Evolutionary conservation across 2,329 filamentous ascomycete species (phyloP).

Genomic region (Penicillium verrucosum): DNA sequence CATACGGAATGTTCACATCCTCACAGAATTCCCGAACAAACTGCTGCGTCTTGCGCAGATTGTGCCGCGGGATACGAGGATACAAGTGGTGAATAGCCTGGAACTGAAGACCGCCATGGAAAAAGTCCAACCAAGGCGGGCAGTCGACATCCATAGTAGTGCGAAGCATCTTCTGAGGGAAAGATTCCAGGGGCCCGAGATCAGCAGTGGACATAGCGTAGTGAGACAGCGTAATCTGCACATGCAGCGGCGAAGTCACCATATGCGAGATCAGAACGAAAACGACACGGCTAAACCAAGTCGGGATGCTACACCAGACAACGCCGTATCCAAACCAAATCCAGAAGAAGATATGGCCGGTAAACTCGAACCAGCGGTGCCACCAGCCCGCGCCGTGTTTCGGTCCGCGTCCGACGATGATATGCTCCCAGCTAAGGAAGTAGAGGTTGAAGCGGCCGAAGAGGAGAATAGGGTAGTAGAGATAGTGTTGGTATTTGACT

Average conservation of each 20-base stretch:
- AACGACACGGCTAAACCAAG: slow-evolving; percentile 61
- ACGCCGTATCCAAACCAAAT: slow-evolving; percentile 76
- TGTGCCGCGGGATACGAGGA: slow-evolving; percentile 77
- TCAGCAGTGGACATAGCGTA: slow-evolving; percentile 90
- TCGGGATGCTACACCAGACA: slow-evolving; percentile 67
- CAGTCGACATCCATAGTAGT: slow-evolving; percentile 93
- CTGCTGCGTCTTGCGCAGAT: slow-evolving; percentile 68
- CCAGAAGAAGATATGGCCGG: slow-evolving; percentile 77
- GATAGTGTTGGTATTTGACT: slow-evolving; percentile 68
- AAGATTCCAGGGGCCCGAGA: slow-evolving; percentile 75
- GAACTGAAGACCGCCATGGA: slow-evolving; percentile 84
- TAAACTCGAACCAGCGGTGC: slow-evolving; percentile 73
- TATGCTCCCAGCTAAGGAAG: slow-evolving; percentile 72
- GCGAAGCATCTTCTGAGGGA: slow-evolving; percentile 81
- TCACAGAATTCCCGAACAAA: slow-evolving; percentile 75
- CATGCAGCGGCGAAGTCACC: slow-evolving; percentile 73
- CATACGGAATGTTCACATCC: slow-evolving; percentile 78
- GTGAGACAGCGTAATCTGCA: slow-evolving; percentile 87
- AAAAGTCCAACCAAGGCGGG: slow-evolving; percentile 78
- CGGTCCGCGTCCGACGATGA: slow-evolving; percentile 65
- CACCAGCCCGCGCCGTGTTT: slow-evolving; percentile 73
- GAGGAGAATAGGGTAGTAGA: slow-evolving; percentile 75
- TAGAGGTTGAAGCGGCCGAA: slow-evolving; percentile 87
- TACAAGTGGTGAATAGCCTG: slow-evolving; percentile 83
- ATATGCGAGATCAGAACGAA: slow-evolving; percentile 78